Evolutionary conservation across 441 rosid species (phyloP).

Genomic region (Cnidoscolus chayamansa): DNA sequence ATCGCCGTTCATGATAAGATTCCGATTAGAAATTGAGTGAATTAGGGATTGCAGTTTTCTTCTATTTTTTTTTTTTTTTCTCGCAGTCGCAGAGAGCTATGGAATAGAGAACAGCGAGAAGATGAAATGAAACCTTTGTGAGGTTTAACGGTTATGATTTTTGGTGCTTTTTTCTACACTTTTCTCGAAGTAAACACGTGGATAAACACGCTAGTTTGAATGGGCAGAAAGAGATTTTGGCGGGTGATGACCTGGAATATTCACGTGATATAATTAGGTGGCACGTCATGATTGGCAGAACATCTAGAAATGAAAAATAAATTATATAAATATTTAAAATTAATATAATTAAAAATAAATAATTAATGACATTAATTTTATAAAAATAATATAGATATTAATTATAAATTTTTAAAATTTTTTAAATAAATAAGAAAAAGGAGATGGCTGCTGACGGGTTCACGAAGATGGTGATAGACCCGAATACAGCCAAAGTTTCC

Average conservation of each 20-base stretch:
- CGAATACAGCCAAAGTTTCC: too few species aligned
- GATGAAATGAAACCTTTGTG: not conserved
- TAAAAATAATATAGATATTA: too few species aligned
- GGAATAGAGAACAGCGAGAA: not conserved
- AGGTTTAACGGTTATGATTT: slow-evolving; percentile 38
- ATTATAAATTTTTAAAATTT: too few species aligned
- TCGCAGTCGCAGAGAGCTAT: not conserved
- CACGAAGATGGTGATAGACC: too few species aligned
- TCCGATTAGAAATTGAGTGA: not conserved
- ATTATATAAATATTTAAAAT: too few species aligned
- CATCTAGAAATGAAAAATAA: too few species aligned
- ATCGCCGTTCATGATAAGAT: slow-evolving; percentile 31
- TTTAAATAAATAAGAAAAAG: too few species aligned
- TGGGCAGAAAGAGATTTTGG: slow-evolving; percentile 4
- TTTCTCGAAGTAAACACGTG: slow-evolving; percentile 30
- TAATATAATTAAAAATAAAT: too few species aligned
- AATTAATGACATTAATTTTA: too few species aligned
- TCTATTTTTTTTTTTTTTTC: not conserved
- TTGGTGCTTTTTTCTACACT: slow-evolving; percentile 12
- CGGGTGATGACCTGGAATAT: slow-evolving; percentile 16
- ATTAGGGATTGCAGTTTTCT: slow-evolving; percentile 6
- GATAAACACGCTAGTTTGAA: slow-evolving; percentile 27
- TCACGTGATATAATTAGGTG: slow-evolving; percentile 20
- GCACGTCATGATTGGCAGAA: slow-evolving; percentile 7
- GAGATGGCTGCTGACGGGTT: too few species aligned